These are phyloP conservation scores for Stereum hirsutum DNA, from an alignment of 1,284 basidiomycete genomes.

Conservation along the genomic window DNA sequence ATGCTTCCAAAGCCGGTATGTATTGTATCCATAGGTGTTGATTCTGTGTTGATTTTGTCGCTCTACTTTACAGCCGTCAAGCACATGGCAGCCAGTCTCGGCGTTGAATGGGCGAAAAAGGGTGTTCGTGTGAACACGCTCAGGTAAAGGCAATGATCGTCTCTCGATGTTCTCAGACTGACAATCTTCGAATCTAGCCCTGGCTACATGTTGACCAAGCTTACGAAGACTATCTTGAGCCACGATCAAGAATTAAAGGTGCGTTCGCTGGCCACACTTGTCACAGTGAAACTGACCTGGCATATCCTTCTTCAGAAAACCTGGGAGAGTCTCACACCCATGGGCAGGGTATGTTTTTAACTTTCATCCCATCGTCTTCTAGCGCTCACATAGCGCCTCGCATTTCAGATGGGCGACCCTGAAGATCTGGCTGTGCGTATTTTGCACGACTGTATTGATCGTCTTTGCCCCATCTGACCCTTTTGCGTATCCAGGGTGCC, in stretches of 20 bases:
- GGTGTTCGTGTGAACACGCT: slow-evolving; percentile 78
- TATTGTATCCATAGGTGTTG: neutral
- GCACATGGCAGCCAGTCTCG: slow-evolving; percentile 82
- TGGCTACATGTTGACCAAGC: slow-evolving; percentile 85
- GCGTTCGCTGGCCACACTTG: slow-evolving; percentile 9
- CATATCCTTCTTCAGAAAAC: slow-evolving; percentile 44
- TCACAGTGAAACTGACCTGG: slow-evolving; percentile 9
- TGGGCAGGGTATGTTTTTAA: slow-evolving; percentile 68
- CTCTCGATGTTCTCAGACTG: slow-evolving; percentile 6
- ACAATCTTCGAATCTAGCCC: slow-evolving; percentile 40
- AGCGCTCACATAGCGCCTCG: slow-evolving; percentile 5
- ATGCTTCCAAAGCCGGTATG: slow-evolving; percentile 82
- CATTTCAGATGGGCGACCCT: slow-evolving; percentile 60
- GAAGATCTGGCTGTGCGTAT: slow-evolving; percentile 58
- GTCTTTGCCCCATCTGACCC: slow-evolving; percentile 4
- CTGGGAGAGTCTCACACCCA: slow-evolving; percentile 88
- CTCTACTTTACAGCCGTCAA: slow-evolving; percentile 51
- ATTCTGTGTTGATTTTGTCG: neutral
- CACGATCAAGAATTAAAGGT: slow-evolving; percentile 69
- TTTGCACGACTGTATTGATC: neutral
- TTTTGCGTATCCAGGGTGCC: slow-evolving; percentile 45
- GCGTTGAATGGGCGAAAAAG: slow-evolving; percentile 85
- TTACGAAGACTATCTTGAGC: slow-evolving; percentile 74
- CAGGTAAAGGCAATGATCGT: slow-evolving; percentile 35
- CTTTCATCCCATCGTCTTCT: slow-evolving; percentile 1